These are phyloP conservation scores for Fusarium napiforme DNA, from an alignment of 2,329 filamentous ascomycete species.

Conservation along the genomic window DNA sequence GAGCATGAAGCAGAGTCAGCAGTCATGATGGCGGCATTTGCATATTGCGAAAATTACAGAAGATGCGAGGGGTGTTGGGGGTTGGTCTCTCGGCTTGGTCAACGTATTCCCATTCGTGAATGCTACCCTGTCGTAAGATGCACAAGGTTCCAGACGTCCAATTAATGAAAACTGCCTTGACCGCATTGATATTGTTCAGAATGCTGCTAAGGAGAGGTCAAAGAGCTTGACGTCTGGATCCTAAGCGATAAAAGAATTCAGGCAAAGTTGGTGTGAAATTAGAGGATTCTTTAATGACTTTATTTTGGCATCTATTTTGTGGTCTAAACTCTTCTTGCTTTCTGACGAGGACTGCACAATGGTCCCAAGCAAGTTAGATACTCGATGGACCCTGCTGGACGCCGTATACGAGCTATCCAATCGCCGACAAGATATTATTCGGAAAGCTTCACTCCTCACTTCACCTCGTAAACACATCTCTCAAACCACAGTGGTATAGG, in stretches of 20 bases:
- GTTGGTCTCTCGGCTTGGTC: background rate
- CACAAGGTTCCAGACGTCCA: background rate
- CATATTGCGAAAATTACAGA: background rate
- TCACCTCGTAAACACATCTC: background rate
- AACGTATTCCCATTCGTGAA: background rate
- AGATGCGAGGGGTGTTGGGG: background rate
- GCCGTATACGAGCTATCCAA: background rate
- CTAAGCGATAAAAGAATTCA: rapidly evolving
- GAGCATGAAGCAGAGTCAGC: background rate
- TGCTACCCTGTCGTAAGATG: background rate
- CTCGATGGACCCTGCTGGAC: background rate
- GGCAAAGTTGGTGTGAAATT: background rate
- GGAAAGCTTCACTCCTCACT: background rate
- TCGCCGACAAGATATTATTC: background rate
- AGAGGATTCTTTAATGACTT: background rate
- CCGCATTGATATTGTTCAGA: too few species aligned
- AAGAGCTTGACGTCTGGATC: background rate
- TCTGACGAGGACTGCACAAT: background rate
- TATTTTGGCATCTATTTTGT: background rate
- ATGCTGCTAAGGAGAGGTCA: background rate
- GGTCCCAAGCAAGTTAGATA: background rate
- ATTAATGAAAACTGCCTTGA: background rate
- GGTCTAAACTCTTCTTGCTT: background rate
- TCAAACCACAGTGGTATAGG: background rate
- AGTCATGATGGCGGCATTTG: background rate